Evolutionary conservation across 495 filamentous ascomycete species (phyloP), one percentile per base, ranked within the genome.

Genomic region (Annulohypoxylon nitens): DNA sequence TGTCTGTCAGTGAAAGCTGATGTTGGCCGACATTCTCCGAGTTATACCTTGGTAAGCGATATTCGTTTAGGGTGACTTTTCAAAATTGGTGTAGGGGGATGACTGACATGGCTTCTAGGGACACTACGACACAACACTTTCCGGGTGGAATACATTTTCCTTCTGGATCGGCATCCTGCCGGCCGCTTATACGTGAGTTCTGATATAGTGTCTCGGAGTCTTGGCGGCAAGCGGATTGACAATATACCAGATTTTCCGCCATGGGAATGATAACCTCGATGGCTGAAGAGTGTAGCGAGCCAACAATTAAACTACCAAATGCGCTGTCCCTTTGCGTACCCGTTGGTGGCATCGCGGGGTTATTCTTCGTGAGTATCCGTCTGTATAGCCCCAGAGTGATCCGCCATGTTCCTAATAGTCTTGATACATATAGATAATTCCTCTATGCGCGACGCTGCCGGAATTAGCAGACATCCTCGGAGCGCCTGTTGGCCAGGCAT

Each of bases 181-280:
- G 9, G 71, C 78, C 0, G 86, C 87, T 34, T 89, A 90, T 70
- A 88, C 86, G 76, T 78, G 47, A 72, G 76, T 68, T 33, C 59
- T 10, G 10, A 1, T 34, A 4, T 0, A 18, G 34, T 39, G 4
- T 14, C 14, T 62, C 0, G 18, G 9, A 14, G 23, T 57, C 16
- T 18, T 37, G 37, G 23, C 34, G 12, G 4, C 6, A 16, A 4
- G n/a, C 4, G 10, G 48, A 18, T 54, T 75, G 26, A 75, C 33
- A 20, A 16, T 39, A 34, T 7, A 3, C 1, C 26, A 78, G 76
- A 2, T 81, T 90, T 36, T 87, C 88, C 12, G 87, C 87, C 0
- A 86, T 89, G 61, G 88, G 89, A 16, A 89, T 90, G 85, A 85
- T 90, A n/a, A 85, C 86, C 3, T 78, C 86, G 4, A 87, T 86